Conservation (phyloP, 2,329 filamentous ascomycete genomes). For the Myriosclerotinia curreyana region DNA sequence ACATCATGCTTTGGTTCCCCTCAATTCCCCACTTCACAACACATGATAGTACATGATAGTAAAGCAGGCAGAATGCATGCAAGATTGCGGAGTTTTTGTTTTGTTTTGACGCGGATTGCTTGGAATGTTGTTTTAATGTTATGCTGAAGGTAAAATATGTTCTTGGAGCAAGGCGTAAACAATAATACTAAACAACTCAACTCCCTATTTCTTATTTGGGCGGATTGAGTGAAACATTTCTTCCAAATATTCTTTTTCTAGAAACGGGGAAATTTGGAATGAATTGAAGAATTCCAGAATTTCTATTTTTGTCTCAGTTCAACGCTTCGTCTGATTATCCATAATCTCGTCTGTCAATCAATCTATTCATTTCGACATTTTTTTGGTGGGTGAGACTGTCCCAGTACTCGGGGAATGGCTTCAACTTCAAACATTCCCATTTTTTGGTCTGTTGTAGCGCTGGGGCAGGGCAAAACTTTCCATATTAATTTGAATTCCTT, state of each 20-base stretch:
- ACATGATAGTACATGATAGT: not conserved
- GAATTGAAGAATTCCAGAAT: not conserved
- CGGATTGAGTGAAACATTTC: not conserved
- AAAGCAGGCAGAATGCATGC: too few species aligned
- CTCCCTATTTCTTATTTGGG: not conserved
- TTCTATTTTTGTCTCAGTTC: not conserved
- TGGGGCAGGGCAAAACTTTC: not conserved
- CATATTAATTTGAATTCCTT: slow-evolving; percentile 12
- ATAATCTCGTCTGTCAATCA: not conserved
- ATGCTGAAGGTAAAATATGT: too few species aligned
- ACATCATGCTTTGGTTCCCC: not conserved
- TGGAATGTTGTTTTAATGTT: not conserved
- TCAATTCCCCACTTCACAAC: not conserved
- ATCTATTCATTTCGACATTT: slow-evolving; percentile 2
- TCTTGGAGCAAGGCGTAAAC: too few species aligned
- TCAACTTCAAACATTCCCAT: not conserved
- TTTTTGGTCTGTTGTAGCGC: slow-evolving; percentile 1
- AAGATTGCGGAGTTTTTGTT: not conserved
- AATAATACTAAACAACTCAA: not conserved
- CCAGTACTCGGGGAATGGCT: not conserved
- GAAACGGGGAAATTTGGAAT: not conserved
- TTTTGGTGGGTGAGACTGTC: not conserved
- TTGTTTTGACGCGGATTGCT: not conserved
- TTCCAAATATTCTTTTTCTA: not conserved
- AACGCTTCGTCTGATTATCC: not conserved